Conservation (phyloP, 768 basidiomycete genomes). For the Tricholoma bakamatsutake region DNA sequence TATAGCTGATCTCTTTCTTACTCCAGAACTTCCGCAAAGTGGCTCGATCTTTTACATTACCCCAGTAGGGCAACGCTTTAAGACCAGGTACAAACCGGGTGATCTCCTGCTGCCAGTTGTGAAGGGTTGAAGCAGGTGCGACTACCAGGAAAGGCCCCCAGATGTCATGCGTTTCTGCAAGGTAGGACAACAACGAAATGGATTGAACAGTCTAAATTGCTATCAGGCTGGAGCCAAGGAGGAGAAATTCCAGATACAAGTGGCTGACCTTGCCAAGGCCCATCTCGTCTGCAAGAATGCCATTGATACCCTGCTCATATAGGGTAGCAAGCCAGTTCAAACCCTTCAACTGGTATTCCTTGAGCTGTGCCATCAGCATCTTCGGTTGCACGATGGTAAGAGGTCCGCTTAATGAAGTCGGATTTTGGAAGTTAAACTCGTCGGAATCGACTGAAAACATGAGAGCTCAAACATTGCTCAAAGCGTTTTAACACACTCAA, state of each 20-base stretch:
- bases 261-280: constrained; percentile 74
- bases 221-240: background rate
- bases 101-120: constrained; percentile 99
- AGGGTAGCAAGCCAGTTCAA: constrained; percentile 96
- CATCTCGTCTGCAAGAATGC: constrained; percentile 99
- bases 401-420: constrained; percentile 80
- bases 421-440: constrained; percentile 99
- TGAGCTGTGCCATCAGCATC: constrained; percentile 94
- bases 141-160: constrained; percentile 99
- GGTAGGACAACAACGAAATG: constrained; percentile 90
- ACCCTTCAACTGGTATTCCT: constrained; percentile 98
- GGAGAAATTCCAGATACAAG: background rate
- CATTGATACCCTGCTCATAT: constrained; percentile 99
- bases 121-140: constrained; percentile 93
- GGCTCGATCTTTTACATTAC: constrained; percentile 91
- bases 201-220: constrained; percentile 87
- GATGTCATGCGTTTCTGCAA: constrained; percentile 95
- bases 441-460: constrained; percentile 76
- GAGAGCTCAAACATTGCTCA: background rate
- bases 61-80: constrained; percentile 98
- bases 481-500: constrained; percentile 2
- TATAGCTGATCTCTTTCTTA: constrained; percentile 93
- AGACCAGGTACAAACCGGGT: constrained; percentile 91
- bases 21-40: constrained; percentile 97
- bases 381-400: constrained; percentile 86